phyloP scores from a whole-genome alignment of 2,329 filamentous ascomycete genomes.

The Arthrobotrys musiformis region DNA sequence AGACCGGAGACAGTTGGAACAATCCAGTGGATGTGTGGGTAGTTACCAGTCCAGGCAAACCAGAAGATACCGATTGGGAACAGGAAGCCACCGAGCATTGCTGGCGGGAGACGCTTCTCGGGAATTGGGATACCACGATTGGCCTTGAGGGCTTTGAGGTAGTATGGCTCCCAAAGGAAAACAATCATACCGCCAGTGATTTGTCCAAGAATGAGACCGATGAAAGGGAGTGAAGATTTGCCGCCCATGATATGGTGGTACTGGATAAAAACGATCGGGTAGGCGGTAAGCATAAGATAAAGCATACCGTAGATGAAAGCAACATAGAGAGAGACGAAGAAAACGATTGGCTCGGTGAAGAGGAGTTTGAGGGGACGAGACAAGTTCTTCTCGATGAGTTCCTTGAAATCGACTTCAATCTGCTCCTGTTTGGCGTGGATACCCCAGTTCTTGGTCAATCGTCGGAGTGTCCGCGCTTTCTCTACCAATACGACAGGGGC shows the following conservation, averaged over 20 bases:
- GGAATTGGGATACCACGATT: conserved; percentile 75
- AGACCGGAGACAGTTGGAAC: conserved; percentile 64
- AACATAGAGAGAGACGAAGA: conserved; percentile 76
- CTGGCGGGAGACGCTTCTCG: conserved; percentile 73
- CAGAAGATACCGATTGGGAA: conserved; percentile 66
- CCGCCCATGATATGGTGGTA: conserved; percentile 75
- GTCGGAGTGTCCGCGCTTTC: conserved; percentile 72
- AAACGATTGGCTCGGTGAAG: conserved; percentile 76
- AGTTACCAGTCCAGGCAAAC: conserved; percentile 68
- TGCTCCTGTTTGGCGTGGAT: conserved; percentile 78
- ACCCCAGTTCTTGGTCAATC: conserved; percentile 75
- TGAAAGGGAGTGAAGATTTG: conserved; percentile 72
- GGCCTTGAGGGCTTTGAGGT: conserved; percentile 74
- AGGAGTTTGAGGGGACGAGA: conserved; percentile 74
- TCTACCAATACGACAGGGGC: conserved; percentile 73
- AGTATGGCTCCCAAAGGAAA: conserved; percentile 72
- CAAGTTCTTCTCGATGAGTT: conserved; percentile 72
- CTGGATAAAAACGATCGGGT: conserved; percentile 80
- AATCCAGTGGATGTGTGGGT: conserved; percentile 63
- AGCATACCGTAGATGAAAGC: conserved; percentile 81
- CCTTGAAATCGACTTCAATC: conserved; percentile 73
- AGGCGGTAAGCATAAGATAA: conserved; percentile 87
- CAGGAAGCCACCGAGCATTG: conserved; percentile 67
- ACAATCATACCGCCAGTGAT: conserved; percentile 75
- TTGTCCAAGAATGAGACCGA: conserved; percentile 82